phyloP scores from a whole-genome alignment of 2,329 filamentous ascomycete species.

The Fonsecaea monophora region DNA sequence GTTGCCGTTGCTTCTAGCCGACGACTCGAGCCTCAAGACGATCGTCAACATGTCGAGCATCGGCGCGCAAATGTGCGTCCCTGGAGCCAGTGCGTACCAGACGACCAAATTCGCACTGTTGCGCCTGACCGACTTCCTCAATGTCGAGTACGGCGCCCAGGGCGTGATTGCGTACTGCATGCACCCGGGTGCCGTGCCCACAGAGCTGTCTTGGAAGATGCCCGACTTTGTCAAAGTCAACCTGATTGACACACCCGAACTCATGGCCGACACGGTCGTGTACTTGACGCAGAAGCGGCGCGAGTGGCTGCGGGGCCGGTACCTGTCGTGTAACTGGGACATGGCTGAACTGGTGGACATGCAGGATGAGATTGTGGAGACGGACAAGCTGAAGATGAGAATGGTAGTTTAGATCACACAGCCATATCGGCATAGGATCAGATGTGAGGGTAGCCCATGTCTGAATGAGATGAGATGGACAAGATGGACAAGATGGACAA shows the following conservation, averaged over 20 bases:
- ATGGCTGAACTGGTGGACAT: neutral
- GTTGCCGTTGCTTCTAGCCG: constrained; percentile 45
- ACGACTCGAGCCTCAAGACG: constrained; percentile 28
- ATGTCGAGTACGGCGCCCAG: constrained; percentile 52
- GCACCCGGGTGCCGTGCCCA: constrained; percentile 31
- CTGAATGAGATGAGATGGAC: no score
- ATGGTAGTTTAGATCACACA: constrained; percentile 7
- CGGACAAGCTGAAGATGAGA: constrained; percentile 12
- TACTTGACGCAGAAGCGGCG: constrained; percentile 39
- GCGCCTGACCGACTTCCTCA: constrained; percentile 55
- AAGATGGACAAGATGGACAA: no score
- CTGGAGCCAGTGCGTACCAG: constrained; percentile 55
- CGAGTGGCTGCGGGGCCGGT: constrained; percentile 23
- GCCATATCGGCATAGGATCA: no score
- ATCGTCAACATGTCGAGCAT: constrained; percentile 50
- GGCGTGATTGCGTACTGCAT: constrained; percentile 32
- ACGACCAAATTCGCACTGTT: constrained; percentile 53
- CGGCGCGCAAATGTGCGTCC: constrained; percentile 46
- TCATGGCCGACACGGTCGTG: constrained; percentile 41
- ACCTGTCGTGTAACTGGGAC: constrained; percentile 15
- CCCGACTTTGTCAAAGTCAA: constrained; percentile 22
- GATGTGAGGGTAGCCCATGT: no score
- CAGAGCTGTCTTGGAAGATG: constrained; percentile 27
- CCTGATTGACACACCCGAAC: constrained; percentile 35
- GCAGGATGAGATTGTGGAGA: constrained; percentile 7